Conservation (phyloP, 495 filamentous ascomycete genomes). For the Podospora didyma region DNA sequence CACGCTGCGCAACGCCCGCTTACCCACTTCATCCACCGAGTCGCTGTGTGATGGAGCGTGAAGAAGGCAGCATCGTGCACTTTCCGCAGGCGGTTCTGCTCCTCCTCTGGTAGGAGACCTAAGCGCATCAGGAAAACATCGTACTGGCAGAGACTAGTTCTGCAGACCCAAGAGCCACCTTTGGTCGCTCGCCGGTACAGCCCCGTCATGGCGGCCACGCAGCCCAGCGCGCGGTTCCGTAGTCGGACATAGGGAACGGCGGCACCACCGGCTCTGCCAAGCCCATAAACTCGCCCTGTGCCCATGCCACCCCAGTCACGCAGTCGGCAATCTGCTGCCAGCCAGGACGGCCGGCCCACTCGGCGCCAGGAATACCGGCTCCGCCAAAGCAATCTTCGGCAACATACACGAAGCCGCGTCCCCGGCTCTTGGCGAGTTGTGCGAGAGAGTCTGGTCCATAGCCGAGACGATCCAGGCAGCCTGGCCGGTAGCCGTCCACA, state of each 20-base stretch:
- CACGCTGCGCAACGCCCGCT: slow-evolving; percentile 60
- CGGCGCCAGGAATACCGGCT: slow-evolving; percentile 27
- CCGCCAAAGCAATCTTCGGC: slow-evolving; percentile 70
- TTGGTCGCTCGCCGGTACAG: slow-evolving; percentile 57
- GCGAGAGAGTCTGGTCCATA: slow-evolving; percentile 53
- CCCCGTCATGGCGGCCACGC: slow-evolving; percentile 59
- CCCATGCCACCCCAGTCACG: slow-evolving; percentile 62
- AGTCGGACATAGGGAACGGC: slow-evolving; percentile 78
- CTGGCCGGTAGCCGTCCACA: slow-evolving; percentile 67
- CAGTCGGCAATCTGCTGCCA: slow-evolving; percentile 61
- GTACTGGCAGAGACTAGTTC: slow-evolving; percentile 56
- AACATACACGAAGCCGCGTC: slow-evolving; percentile 64
- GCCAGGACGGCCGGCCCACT: slow-evolving; percentile 47
- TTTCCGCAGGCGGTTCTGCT: slow-evolving; percentile 53
- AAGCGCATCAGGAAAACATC: slow-evolving; percentile 63
- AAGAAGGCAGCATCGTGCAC: slow-evolving; percentile 58
- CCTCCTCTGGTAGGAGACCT: slow-evolving; percentile 53
- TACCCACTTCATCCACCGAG: slow-evolving; percentile 69
- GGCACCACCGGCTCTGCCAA: slow-evolving; percentile 66
- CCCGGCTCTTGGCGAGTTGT: slow-evolving; percentile 44
- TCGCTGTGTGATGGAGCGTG: slow-evolving; percentile 61
- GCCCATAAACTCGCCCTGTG: slow-evolving; percentile 70
- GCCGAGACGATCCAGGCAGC: slow-evolving; percentile 60
- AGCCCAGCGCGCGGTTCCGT: slow-evolving; percentile 65
- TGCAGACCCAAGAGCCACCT: slow-evolving; percentile 63